Evolutionary conservation across 306 rosid genomes (phyloP).

Genomic region (Prunus armeniaca): DNA sequence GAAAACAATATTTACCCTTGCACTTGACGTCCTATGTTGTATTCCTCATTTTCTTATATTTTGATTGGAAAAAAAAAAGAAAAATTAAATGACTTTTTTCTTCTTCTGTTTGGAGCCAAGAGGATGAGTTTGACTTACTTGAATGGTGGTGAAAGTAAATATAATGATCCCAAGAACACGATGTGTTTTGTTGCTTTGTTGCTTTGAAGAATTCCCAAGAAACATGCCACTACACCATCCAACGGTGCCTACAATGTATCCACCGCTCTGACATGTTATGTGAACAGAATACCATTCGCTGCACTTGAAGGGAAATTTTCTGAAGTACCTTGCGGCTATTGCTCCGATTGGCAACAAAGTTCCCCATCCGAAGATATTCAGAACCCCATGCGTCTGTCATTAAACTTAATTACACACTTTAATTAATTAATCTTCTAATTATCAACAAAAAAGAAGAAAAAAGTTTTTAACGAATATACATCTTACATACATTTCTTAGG

Average conservation of each 20-base stretch:
- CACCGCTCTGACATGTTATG: slow-evolving; percentile 39
- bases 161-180: slow-evolving; percentile 36
- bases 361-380: slow-evolving; percentile 83
- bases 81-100: too few species aligned
- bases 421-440: too few species aligned
- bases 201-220: slow-evolving; percentile 23
- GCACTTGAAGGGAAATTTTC: slow-evolving; percentile 37
- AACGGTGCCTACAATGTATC: slow-evolving; percentile 41
- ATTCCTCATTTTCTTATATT: too few species aligned
- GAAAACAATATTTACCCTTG: too few species aligned
- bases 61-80: too few species aligned
- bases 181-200: slow-evolving; percentile 20
- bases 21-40: too few species aligned
- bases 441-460: background rate
- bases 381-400: slow-evolving; percentile 68
- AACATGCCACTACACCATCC: slow-evolving; percentile 49
- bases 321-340: slow-evolving; percentile 57
- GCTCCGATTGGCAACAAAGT: slow-evolving; percentile 61
- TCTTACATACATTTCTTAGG: slow-evolving; percentile 38
- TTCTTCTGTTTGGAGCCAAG: too few species aligned
- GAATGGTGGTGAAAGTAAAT: slow-evolving; percentile 39
- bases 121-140: slow-evolving; percentile 32
- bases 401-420: background rate
- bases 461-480: background rate
- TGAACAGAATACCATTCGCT: slow-evolving; percentile 42